Percentiles rank a stretch among this genome's conserved stretches.
These are phyloP conservation scores for Amesomyces nigricolor DNA, from an alignment of 2,329 filamentous ascomycete genomes.

Conservation along the genomic window DNA sequence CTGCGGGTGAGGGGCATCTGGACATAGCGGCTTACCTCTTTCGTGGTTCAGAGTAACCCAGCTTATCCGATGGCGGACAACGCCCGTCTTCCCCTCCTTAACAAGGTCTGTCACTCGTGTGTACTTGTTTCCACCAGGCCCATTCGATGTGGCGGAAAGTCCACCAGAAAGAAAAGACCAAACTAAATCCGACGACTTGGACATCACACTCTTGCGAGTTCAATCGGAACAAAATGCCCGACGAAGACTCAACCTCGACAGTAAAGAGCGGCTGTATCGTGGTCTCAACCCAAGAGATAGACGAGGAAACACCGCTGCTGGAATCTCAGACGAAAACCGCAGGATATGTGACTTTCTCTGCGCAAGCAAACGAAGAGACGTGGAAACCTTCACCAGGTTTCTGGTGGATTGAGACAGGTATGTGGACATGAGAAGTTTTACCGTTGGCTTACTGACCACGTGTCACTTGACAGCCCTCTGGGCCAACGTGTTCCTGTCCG, in stretches of 20 bases:
- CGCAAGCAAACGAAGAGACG: conserved; percentile 9
- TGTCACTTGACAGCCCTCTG: conserved; percentile 2
- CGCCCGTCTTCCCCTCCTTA: background rate
- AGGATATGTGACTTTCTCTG: conserved; percentile 19
- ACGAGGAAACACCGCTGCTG: conserved; percentile 22
- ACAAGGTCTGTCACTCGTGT: background rate
- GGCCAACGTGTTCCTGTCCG: conserved; percentile 57
- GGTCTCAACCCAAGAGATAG: background rate
- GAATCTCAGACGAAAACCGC: conserved; percentile 14
- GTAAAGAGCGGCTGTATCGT: background rate
- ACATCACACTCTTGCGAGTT: background rate
- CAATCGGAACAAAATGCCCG: background rate
- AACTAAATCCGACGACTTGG: background rate
- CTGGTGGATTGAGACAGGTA: conserved; percentile 53
- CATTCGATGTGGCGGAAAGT: background rate
- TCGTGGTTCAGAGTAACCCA: background rate
- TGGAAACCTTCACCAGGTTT: conserved; percentile 50
- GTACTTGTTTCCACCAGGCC: background rate
- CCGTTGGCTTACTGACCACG: background rate
- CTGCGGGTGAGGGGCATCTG: background rate
- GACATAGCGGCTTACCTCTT: conserved; percentile 2
- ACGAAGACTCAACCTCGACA: background rate
- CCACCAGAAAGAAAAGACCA: background rate
- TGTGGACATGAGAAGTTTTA: conserved; percentile 31
- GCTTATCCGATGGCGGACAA: background rate